Conservation (phyloP, 768 basidiomycete species). For the Termitomyces bulborhizus region DNA sequence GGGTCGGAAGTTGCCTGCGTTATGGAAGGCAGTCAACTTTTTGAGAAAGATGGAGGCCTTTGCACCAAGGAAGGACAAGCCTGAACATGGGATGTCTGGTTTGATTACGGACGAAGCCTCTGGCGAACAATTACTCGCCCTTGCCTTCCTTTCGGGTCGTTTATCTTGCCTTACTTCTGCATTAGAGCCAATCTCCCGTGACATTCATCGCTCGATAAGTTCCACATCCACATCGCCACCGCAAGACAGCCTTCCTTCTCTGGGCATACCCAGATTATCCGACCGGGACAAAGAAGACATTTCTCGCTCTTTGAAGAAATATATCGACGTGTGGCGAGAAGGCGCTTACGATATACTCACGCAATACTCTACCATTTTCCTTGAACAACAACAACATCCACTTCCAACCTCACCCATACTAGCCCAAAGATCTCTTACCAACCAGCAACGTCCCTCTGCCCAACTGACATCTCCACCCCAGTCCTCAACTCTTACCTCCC, state of each 20-base stretch:
- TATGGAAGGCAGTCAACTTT: conserved; percentile 88
- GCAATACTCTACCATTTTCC: conserved; percentile 86
- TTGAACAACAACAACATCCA: conserved; percentile 45
- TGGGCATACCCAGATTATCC: conserved; percentile 5
- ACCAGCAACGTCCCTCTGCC: conserved; percentile 1
- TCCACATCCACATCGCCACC: conserved; percentile 32
- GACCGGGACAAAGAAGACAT: conserved; percentile 64
- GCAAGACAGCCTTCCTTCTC: conserved; percentile 33
- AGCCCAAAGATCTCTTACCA: conserved; percentile 8
- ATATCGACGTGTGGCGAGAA: conserved; percentile 89
- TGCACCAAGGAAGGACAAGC: conserved; percentile 18
- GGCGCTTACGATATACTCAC: conserved; percentile 89
- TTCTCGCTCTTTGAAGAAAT: conserved; percentile 74
- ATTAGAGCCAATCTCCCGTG: conserved; percentile 15
- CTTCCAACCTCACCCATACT: conserved; percentile 11
- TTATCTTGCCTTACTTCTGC: conserved; percentile 45
- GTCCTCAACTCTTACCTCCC: not conserved
- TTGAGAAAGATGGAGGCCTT: conserved; percentile 78
- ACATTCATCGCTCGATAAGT: conserved; percentile 14
- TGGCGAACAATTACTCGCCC: conserved; percentile 71
- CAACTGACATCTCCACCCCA: not conserved
- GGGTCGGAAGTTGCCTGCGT: conserved; percentile 74
- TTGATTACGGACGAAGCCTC: conserved; percentile 23
- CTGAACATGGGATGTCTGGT: not conserved
- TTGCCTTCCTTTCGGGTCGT: conserved; percentile 77